Evolutionary conservation across 495 filamentous ascomycete species (phyloP).

Genomic region (Xylaria telfairii): DNA sequence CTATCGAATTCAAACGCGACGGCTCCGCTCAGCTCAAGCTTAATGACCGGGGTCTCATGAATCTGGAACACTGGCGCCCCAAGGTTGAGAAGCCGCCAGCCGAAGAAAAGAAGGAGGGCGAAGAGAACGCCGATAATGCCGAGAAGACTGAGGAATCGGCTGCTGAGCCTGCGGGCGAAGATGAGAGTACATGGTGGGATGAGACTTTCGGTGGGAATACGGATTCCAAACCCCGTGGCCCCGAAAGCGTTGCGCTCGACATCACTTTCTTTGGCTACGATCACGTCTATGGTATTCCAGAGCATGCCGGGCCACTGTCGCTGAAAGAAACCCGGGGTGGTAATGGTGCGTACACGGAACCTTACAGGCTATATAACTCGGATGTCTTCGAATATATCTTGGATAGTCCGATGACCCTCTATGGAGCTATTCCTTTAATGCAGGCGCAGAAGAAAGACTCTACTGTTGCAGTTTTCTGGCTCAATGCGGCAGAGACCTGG

Average conservation of each 20-base stretch:
- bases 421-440: conserved; percentile 95
- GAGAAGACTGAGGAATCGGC: conserved; percentile 47
- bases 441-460: conserved; percentile 93
- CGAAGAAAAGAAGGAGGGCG: conserved; percentile 60
- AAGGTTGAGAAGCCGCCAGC: conserved; percentile 74
- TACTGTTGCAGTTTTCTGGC: conserved; percentile 97
- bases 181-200: conserved; percentile 96
- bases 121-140: conserved; percentile 48
- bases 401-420: conserved; percentile 98
- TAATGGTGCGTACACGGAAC: conserved; percentile 81
- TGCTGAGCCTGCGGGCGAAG: conserved; percentile 46
- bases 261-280: conserved; percentile 90
- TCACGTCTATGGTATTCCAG: conserved; percentile 93
- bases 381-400: conserved; percentile 98
- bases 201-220: conserved; percentile 94
- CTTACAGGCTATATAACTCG: conserved; percentile 94
- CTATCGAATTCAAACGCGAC: conserved; percentile 82
- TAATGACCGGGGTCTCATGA: conserved; percentile 85
- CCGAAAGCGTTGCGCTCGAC: conserved; percentile 89
- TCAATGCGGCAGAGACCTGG: conserved; percentile 98
- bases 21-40: conserved; percentile 83
- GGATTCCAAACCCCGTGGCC: conserved; percentile 86
- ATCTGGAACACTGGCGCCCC: conserved; percentile 93
- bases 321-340: conserved; percentile 90
- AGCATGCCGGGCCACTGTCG: conserved; percentile 86